These are phyloP conservation scores for Ophiostoma piceae DNA, from an alignment of 2,329 filamentous ascomycete species.

Conservation along the genomic window DNA sequence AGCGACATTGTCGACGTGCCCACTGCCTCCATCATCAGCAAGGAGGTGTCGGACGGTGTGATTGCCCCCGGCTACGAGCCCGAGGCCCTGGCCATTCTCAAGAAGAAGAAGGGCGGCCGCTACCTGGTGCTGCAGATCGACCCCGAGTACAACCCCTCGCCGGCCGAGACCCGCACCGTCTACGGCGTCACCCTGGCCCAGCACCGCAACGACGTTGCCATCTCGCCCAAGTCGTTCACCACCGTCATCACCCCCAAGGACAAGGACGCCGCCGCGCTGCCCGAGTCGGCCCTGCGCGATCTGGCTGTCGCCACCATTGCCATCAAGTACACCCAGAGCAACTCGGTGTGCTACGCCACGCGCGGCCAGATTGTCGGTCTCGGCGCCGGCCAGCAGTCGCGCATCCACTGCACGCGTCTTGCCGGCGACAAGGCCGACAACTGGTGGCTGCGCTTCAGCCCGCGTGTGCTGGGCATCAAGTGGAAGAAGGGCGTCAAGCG, in stretches of 20 bases:
- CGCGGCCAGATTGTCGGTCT: slow-evolving; percentile 92
- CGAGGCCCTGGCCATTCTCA: slow-evolving; percentile 82
- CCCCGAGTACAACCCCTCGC: slow-evolving; percentile 71
- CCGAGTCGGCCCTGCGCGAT: slow-evolving; percentile 79
- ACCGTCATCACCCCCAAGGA: slow-evolving; percentile 84
- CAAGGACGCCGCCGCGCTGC: slow-evolving; percentile 66
- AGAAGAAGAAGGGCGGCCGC: slow-evolving; percentile 97
- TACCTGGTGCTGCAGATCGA: slow-evolving; percentile 97
- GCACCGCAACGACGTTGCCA: slow-evolving; percentile 85
- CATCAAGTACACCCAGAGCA: slow-evolving; percentile 97
- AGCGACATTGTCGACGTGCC: slow-evolving; percentile 85
- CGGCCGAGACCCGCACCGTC: slow-evolving; percentile 79
- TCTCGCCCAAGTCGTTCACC: slow-evolving; percentile 79
- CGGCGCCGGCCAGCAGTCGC: slow-evolving; percentile 92
- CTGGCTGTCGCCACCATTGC: slow-evolving; percentile 94
- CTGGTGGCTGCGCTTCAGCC: slow-evolving; percentile 99
- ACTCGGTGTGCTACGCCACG: slow-evolving; percentile 95
- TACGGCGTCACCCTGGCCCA: slow-evolving; percentile 87
- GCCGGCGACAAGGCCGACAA: slow-evolving; percentile 98
- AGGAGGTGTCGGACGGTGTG: slow-evolving; percentile 95
- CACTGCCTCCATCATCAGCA: slow-evolving; percentile 95
- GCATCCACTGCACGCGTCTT: slow-evolving; percentile 96
- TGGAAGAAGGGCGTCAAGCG: slow-evolving; percentile 98
- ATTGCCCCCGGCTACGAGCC: slow-evolving; percentile 83
- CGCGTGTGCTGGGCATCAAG: slow-evolving; percentile 77